Evolutionary conservation across 164 flowering plant genomes (phyloP).

Genomic region (Vitis riparia): DNA sequence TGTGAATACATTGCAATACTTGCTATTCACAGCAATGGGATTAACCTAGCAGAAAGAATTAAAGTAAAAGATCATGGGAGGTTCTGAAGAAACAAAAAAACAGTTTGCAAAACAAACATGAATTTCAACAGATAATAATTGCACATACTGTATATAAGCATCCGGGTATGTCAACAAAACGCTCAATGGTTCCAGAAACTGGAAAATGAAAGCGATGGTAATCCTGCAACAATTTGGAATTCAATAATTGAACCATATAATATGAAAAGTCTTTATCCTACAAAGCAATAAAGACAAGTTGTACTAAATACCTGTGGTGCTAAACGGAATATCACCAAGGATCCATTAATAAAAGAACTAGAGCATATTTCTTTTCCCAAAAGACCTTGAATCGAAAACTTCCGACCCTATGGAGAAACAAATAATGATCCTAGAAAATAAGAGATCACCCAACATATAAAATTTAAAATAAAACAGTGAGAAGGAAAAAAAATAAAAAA

Average conservation of each 20-base stretch:
- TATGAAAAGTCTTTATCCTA: not conserved
- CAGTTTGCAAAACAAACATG: not conserved
- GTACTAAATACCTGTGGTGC: constrained; percentile 86
- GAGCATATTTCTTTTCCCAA: constrained; percentile 61
- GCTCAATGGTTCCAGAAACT: constrained; percentile 77
- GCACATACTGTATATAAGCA: constrained; percentile 76
- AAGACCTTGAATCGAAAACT: constrained; percentile 90
- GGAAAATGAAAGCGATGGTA: constrained; percentile 95
- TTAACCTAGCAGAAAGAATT: constrained; percentile 57
- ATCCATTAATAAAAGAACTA: constrained; percentile 57
- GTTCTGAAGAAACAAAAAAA: not conserved
- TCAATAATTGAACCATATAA: no score
- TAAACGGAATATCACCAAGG: constrained; percentile 92
- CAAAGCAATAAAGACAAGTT: not conserved
- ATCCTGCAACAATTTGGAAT: constrained; percentile 52
- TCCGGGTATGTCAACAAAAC: constrained; percentile 72
- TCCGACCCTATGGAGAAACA: constrained; percentile 58
- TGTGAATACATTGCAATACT: constrained; percentile 93
- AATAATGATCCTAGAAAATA: constrained; percentile 5
- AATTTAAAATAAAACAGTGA: not conserved
- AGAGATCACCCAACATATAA: not conserved
- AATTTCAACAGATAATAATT: not conserved
- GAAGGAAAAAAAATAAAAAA: not conserved
- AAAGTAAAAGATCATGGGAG: constrained; percentile 11
- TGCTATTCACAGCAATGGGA: constrained; percentile 97